Evolutionary conservation across 208 protist species (phyloP), one percentile per base, ranked within the genome.

Genomic region (Phytomonas serpens): DNA sequence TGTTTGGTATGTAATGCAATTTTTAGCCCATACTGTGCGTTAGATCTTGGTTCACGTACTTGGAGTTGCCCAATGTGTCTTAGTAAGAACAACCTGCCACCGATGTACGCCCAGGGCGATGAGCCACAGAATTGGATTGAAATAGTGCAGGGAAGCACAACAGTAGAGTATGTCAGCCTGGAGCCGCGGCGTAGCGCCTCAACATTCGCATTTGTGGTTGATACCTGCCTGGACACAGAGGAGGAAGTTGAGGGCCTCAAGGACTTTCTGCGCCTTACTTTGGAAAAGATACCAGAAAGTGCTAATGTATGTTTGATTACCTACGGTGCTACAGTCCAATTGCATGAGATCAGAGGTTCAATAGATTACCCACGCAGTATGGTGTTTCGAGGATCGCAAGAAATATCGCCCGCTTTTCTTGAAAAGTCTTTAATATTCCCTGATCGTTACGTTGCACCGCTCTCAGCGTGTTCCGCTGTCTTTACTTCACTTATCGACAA

Each of bases 171-270:
- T 76, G 80, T 92, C 29, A 85, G 86, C 67, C 75, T 75, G 63
- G 77, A 79, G 47, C 77, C 77, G 31, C 75, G 62, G 27, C 85
- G 82, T 7, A 81, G 72, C 71, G 81, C 79, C 61, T 85, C 61
- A 72, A 93, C 87, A n/a, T 94, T 93, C 79, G 85, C 99, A 16
- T 98, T 99, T 68, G 97, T 99, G n/a, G 80, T 99, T 9, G 99
- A 99, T 84, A 98, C 92, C 27, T 99, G 98, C 76, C 77, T 99
- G 32, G 94, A 87, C 63, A 96, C 88, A 23, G 93, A 98, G 51
- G 84, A 92, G 57, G 98, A 99, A 70, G 74, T 99, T 10, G 69
- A 87, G 67, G 87, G 89, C 5, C 79, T 99, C 57, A 97, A 94
- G 63, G 97, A 98, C 63, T 95, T 96, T 70, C 84, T 99, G 23